Evolutionary conservation across 2,329 filamentous ascomycete species (phyloP).

Genomic region (Thelonectria blattea): DNA sequence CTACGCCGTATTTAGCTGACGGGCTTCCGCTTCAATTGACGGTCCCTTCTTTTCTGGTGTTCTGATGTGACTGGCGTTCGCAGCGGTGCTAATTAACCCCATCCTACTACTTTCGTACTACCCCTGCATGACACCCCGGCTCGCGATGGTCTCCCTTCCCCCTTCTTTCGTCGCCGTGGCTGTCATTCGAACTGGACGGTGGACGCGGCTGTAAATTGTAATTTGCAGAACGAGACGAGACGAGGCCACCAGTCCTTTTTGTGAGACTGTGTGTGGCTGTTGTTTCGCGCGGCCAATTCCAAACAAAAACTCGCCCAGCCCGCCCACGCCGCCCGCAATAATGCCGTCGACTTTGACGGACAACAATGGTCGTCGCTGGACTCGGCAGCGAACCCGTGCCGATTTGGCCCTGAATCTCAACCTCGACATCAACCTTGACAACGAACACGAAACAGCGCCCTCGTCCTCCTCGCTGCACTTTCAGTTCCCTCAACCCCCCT

Average conservation of each 20-base stretch:
- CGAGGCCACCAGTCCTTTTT: too few relatives aligned
- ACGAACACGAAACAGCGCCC: conserved; percentile 29
- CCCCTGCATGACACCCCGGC: conserved; percentile 36
- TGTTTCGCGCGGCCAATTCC: conserved; percentile 24
- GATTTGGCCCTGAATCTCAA: conserved; percentile 26
- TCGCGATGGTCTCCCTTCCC: conserved; percentile 16
- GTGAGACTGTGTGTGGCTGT: conserved; percentile 9
- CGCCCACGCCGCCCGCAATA: conserved; percentile 19
- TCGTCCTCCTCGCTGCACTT: conserved; percentile 29
- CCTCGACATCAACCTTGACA: conserved; percentile 35
- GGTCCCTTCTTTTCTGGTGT: background rate
- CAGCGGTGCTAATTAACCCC: conserved; percentile 25
- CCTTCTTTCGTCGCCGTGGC: background rate
- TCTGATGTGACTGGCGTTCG: conserved; percentile 20
- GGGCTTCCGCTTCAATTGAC: background rate
- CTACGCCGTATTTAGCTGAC: background rate
- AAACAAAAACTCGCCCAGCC: conserved; percentile 30
- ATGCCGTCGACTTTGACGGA: conserved; percentile 34
- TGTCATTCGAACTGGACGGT: conserved; percentile 3
- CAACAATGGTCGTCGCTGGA: conserved; percentile 38
- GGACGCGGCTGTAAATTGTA: conserved; percentile 19
- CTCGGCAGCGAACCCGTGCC: conserved; percentile 33
- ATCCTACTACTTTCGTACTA: conserved; percentile 26
- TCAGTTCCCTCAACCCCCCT: conserved; percentile 4
- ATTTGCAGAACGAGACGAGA: conserved; percentile 26